These are phyloP conservation scores for Stevia rebaudiana DNA, from an alignment of 140 eudicot genomes.

Conservation along the genomic window DNA sequence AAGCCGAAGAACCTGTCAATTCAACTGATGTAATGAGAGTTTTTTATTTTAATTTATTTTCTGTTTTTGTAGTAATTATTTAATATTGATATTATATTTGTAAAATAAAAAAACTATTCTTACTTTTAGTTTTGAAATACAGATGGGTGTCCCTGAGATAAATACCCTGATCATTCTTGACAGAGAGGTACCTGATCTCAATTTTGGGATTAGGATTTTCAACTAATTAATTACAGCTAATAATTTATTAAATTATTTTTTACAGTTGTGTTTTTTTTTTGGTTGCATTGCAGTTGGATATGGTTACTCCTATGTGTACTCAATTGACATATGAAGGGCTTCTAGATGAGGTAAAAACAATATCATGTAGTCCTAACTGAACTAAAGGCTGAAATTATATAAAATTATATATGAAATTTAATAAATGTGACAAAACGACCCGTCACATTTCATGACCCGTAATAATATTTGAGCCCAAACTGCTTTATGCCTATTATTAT, in stretches of 20 bases:
- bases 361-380: background rate
- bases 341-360: conserved; percentile 70
- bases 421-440: background rate
- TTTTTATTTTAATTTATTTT: no score
- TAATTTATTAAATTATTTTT: background rate
- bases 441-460: background rate
- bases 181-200: conserved; percentile 61
- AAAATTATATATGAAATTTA: background rate
- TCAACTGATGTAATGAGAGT: conserved; percentile 56
- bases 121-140: conserved; percentile 17
- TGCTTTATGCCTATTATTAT: background rate
- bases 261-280: conserved; percentile 18
- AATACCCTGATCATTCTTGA: conserved; percentile 80
- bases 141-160: conserved; percentile 85
- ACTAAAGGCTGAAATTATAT: conserved; percentile 8
- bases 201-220: background rate
- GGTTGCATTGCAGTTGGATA: conserved; percentile 85
- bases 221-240: background rate
- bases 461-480: background rate
- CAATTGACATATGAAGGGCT: conserved; percentile 96
- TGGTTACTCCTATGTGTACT: conserved; percentile 97
- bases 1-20: conserved; percentile 87
- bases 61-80: conserved; percentile 3
- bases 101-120: background rate
- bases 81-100: background rate